phyloP scores from a whole-genome alignment of 371 early-diverging fungal genomes.

The Rhizopus stolonifer region DNA sequence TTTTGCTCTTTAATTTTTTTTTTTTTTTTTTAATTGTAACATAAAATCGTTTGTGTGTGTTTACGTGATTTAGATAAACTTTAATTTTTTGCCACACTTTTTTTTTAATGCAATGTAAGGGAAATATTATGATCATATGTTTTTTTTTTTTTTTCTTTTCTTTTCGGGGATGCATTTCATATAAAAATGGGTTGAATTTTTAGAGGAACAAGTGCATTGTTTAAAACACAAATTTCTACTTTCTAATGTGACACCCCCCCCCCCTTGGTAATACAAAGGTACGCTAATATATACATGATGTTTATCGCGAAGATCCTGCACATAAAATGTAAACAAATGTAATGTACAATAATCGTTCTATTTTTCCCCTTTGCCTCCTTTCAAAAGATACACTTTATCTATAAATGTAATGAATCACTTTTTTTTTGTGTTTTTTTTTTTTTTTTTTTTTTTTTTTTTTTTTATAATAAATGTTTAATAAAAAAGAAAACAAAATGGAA shows the following conservation, averaged over 20 bases:
- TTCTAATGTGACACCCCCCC: not conserved
- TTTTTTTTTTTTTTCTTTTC: no score
- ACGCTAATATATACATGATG: no score
- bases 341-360: no score
- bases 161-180: no score
- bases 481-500: conserved; percentile 1
- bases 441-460: conserved; percentile 6
- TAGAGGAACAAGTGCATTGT: not conserved
- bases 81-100: not conserved
- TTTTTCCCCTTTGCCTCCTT: conserved; percentile 6
- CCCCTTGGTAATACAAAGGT: no score
- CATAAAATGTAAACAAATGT: no score
- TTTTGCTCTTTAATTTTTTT: conserved; percentile 25
- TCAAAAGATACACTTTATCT: conserved; percentile 7
- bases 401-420: not conserved
- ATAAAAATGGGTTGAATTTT: not conserved
- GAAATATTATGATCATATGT: no score
- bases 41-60: no score
- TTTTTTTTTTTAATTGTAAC: not conserved
- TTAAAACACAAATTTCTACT: not conserved
- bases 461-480: not conserved
- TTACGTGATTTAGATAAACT: not conserved
- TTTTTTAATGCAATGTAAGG: not conserved
- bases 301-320: no score
- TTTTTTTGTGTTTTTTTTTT: conserved; percentile 12